Base-by-base conservation (phyloP, 768 basidiomycete species). In the Lactarius hatsudake region DNA sequence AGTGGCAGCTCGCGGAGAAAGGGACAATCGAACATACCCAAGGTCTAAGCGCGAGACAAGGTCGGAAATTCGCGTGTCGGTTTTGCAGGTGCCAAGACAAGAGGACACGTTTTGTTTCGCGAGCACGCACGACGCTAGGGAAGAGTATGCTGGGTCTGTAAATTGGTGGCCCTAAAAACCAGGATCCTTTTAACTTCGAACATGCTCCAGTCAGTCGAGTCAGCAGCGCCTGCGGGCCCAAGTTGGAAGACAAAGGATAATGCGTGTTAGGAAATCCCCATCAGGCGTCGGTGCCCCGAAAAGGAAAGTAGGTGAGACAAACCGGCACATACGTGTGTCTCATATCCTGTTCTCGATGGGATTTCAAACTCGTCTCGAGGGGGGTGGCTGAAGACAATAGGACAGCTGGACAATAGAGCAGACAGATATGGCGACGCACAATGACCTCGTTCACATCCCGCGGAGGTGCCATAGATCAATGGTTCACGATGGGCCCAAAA, bases 261-360 rank as follows among this genome's bases (percentile, higher is more conserved):
- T 32, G 59, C 66, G 34, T 10, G 66, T 63, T 54, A 60, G 66
- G 66, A 67, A 67, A 67, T 48, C 58, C 40, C 51, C 62, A 67
- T 67, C 58, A 59, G 42, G 45, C 18, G 51, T 64, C 42, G 26
- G 30, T 56, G 28, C 13, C 66, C 66, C n/a, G n/a, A 67, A 56
- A 30, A 32, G 55, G 66, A 34, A 64, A 7, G 26, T 20, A 12
- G 13, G 38, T 32, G 53, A 17, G 59, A 64, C 62, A 55, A 40
- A 26, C 36, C 42, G 28, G 53, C 13, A 34, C 8, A 3, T 17
- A 5, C n/a, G 62, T 45, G 53, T 1, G 38, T 60, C 53, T 64
- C 55, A 53, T 34, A 67, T 13, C 28, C 10, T 30, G 58, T 67
- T 32, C 36, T 60, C 23, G 34, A 53, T 18, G 20, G 9, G 6